phyloP scores from a whole-genome alignment of 805 yeast species.

The Candida quercuum region DNA sequence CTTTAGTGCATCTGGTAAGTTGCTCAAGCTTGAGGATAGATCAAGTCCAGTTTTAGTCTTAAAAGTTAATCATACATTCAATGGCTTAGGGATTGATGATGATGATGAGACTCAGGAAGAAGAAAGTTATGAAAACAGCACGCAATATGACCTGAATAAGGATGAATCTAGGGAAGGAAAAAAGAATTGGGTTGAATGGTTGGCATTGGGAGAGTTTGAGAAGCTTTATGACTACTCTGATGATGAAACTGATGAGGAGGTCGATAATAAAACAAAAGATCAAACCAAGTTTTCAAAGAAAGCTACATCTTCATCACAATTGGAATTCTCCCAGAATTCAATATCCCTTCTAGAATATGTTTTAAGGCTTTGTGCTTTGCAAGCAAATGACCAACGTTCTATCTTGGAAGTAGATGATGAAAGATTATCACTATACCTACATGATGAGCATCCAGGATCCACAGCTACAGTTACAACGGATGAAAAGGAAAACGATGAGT shows the following conservation, averaged over 20 bases:
- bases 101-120: no score
- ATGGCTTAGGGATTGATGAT: slow-evolving; percentile 8
- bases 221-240: slow-evolving; percentile 22
- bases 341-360: slow-evolving; percentile 61
- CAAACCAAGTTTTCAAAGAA: neutral
- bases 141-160: slow-evolving; percentile 13
- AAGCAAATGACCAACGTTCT: slow-evolving; percentile 51
- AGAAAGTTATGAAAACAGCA: no score
- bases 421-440: slow-evolving; percentile 51
- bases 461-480: neutral
- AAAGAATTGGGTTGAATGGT: slow-evolving; percentile 35
- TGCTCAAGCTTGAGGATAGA: slow-evolving; percentile 57
- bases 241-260: slow-evolving; percentile 19
- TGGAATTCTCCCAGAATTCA: slow-evolving; percentile 18
- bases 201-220: slow-evolving; percentile 44
- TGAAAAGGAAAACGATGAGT: neutral
- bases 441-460: slow-evolving; percentile 42
- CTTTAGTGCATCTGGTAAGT: slow-evolving; percentile 64
- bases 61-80: slow-evolving; percentile 33
- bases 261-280: slow-evolving; percentile 2
- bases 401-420: slow-evolving; percentile 60
- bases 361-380: slow-evolving; percentile 53
- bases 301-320: slow-evolving; percentile 2
- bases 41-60: slow-evolving; percentile 62
- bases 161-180: no score